Evolutionary conservation across 176 grass and related monocot species (phyloP).

Genomic region (Musa schizocarpa): DNA sequence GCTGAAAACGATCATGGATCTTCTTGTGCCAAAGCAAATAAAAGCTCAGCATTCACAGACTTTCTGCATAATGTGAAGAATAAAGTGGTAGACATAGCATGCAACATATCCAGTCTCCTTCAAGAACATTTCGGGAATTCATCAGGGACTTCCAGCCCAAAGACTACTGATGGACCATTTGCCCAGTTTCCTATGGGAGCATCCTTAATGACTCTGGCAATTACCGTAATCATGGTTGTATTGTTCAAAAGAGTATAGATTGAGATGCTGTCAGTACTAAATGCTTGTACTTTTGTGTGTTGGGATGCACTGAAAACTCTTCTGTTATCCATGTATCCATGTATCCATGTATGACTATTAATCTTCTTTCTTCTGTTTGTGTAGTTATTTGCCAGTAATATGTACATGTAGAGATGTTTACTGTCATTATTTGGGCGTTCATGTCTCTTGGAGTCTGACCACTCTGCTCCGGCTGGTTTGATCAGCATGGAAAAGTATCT

Average conservation of each 20-base stretch:
- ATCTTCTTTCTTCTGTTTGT: too few species aligned
- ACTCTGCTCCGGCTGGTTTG: too few species aligned
- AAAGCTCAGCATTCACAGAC: constrained; percentile 29
- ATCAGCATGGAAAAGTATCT: too few species aligned
- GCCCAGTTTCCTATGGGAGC: constrained; percentile 22
- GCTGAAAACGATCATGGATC: constrained; percentile 20
- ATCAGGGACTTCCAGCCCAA: neutral
- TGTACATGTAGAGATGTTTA: too few species aligned
- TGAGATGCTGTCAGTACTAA: neutral
- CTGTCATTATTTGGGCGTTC: too few species aligned
- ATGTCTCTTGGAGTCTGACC: too few species aligned
- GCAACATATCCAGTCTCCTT: constrained; percentile 48
- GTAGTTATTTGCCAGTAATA: too few species aligned
- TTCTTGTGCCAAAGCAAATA: neutral
- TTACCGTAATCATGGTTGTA: constrained; percentile 53
- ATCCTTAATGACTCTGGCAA: constrained; percentile 41
- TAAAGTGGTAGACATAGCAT: constrained; percentile 31
- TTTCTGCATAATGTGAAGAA: constrained; percentile 49
- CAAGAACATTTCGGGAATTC: constrained; percentile 44
- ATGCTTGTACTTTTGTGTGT: too few species aligned
- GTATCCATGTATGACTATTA: too few species aligned
- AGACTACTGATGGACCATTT: constrained; percentile 9
- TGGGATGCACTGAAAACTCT: too few species aligned
- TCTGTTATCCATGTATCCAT: too few species aligned
- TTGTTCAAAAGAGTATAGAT: constrained; percentile 53